Evolutionary conservation across 2,329 filamentous ascomycete species (phyloP).

Genomic region (Leptoxyphium fumago): DNA sequence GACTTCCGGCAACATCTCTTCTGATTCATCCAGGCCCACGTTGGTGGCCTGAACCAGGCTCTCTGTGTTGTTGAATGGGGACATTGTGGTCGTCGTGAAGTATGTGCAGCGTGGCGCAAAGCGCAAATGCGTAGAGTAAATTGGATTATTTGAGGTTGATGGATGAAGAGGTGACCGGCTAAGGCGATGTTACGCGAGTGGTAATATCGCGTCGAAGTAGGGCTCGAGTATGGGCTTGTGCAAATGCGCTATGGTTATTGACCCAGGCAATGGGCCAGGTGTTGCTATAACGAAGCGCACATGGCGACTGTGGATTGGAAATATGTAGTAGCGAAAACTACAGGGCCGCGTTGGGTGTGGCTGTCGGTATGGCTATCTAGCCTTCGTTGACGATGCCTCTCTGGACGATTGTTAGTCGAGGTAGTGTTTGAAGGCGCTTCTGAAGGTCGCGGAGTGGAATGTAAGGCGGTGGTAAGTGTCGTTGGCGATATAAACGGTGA

Average conservation of each 20-base stretch:
- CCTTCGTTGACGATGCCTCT: background rate
- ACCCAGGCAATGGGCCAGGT: background rate
- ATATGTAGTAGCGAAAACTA: background rate
- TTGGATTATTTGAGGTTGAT: background rate
- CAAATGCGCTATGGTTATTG: background rate
- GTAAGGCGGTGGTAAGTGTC: background rate
- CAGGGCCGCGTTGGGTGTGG: background rate
- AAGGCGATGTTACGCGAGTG: background rate
- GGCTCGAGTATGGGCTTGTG: background rate
- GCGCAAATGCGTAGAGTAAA: background rate
- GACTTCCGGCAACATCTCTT: conserved; percentile 58
- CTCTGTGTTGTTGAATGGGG: background rate
- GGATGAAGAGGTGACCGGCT: background rate
- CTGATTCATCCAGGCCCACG: conserved; percentile 19
- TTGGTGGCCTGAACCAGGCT: background rate
- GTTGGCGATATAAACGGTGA: background rate
- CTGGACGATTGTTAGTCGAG: background rate
- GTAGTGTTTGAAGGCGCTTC: background rate
- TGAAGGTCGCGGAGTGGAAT: background rate
- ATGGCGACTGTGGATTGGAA: background rate
- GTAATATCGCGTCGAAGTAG: background rate
- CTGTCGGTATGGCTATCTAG: background rate
- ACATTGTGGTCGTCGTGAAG: background rate
- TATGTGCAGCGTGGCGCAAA: background rate
- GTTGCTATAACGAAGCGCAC: background rate